These are phyloP conservation scores for Boechera divaricarpa DNA, from an alignment of 345 rosid species.

Conservation along the genomic window DNA sequence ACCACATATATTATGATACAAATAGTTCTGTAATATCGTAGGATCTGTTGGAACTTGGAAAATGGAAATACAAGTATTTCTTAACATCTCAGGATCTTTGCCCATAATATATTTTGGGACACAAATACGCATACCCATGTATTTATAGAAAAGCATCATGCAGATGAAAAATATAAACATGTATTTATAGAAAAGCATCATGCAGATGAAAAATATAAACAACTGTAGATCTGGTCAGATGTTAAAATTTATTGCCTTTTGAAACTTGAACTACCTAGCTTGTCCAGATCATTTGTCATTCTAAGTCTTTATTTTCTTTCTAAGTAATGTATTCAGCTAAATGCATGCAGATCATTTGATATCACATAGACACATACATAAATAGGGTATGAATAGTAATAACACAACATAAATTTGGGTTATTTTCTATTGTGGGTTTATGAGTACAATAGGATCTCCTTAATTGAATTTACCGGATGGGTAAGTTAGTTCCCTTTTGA, in stretches of 20 bases:
- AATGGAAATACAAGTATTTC: background rate
- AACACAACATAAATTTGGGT: background rate
- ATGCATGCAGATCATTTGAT: background rate
- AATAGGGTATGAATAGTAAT: background rate
- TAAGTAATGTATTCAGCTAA: background rate
- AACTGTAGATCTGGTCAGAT: conserved; percentile 20
- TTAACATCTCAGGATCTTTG: conserved; percentile 2
- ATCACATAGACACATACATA: background rate
- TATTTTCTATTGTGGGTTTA: background rate
- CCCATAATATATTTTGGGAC: conserved; percentile 11
- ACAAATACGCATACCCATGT: conserved; percentile 27
- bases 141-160: conserved; percentile 4
- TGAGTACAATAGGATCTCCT: background rate
- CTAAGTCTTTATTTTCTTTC: background rate
- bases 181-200: conserved; percentile 12
- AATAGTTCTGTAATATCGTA: conserved; percentile 11
- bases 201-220: conserved; percentile 8
- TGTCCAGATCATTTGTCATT: conserved; percentile 3
- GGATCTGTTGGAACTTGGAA: background rate
- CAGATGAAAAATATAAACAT: conserved; percentile 4
- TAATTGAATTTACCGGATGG: background rate
- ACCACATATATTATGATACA: conserved; percentile 11
- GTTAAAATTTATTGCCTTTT: background rate
- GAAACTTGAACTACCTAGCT: background rate
- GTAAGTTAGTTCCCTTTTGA: conserved; percentile 2